phyloP scores from a whole-genome alignment of 306 rosid species.

The Medicago arabica region DNA sequence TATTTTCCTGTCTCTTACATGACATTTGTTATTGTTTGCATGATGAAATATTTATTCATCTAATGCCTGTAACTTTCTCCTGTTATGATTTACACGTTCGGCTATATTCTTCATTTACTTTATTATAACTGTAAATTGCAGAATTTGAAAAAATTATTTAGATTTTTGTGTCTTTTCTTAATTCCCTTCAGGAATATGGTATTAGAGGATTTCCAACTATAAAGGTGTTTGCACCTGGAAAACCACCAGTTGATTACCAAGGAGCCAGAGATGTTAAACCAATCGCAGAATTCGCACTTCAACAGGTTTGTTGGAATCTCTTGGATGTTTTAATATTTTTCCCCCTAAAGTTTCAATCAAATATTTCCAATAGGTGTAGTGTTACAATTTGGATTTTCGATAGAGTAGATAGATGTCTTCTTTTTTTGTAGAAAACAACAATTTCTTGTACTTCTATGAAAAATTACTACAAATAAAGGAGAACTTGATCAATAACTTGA shows the following conservation, averaged over 20 bases:
- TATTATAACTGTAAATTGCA: slow-evolving; percentile 5
- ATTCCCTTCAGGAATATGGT: slow-evolving; percentile 77
- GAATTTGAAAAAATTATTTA: not conserved
- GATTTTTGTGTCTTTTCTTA: slow-evolving; percentile 30
- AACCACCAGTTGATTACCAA: slow-evolving; percentile 86
- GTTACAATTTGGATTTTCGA: not conserved
- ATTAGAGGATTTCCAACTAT: slow-evolving; percentile 93
- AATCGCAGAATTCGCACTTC: slow-evolving; percentile 83
- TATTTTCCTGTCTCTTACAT: slow-evolving; percentile 2
- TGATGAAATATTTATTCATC: slow-evolving; percentile 7
- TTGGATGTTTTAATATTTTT: not conserved
- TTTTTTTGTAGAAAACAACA: slow-evolving; percentile 24
- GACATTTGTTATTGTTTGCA: not conserved
- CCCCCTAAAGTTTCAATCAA: slow-evolving; percentile 11
- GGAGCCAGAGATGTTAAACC: slow-evolving; percentile 97
- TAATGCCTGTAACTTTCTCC: slow-evolving; percentile 11
- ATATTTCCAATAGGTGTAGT: slow-evolving; percentile 19
- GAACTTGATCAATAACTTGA: slow-evolving; percentile 15
- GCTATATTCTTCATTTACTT: slow-evolving; percentile 26
- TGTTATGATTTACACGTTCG: slow-evolving; percentile 7
- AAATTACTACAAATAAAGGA: slow-evolving; percentile 14
- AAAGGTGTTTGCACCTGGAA: slow-evolving; percentile 90
- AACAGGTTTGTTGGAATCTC: slow-evolving; percentile 68
- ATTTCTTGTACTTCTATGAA: not conserved
- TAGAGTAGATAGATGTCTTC: slow-evolving; percentile 11